These are phyloP conservation scores for Sherardia arvensis DNA, from an alignment of 257 asterid species.

Conservation along the genomic window DNA sequence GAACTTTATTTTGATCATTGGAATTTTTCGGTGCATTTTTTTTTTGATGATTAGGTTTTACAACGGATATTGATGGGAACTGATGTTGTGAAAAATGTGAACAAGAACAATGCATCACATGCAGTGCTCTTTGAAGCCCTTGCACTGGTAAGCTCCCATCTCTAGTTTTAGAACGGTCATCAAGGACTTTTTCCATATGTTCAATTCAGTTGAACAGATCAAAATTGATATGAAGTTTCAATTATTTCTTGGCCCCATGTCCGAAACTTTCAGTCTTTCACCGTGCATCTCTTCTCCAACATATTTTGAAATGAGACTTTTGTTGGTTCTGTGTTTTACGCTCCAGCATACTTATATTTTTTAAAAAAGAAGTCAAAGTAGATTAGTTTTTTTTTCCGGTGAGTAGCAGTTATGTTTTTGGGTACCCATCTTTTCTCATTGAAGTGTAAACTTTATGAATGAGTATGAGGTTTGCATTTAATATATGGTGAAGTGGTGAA, in stretches of 20 bases:
- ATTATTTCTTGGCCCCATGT: neutral
- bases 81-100: slow-evolving; percentile 98
- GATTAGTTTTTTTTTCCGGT: no score
- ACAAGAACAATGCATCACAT: slow-evolving; percentile 99
- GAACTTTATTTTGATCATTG: neutral
- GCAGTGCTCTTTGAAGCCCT: slow-evolving; percentile 99
- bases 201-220: neutral
- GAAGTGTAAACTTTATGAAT: neutral
- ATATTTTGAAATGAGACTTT: neutral
- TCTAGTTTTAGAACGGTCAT: slow-evolving; percentile 9
- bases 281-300: neutral
- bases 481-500: neutral
- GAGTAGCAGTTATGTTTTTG: neutral
- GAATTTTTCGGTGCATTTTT: slow-evolving; percentile 7
- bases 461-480: neutral
- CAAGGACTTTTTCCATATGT: neutral
- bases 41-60: slow-evolving; percentile 52
- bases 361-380: no score
- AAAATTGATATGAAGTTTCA: neutral
- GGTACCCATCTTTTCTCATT: neutral
- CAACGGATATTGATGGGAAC: slow-evolving; percentile 99
- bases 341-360: neutral
- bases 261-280: neutral
- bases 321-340: neutral
- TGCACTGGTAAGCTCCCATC: slow-evolving; percentile 63